Evolutionary conservation across 2,329 filamentous ascomycete species (phyloP).

Genomic region (Trichoderma endophyticum): DNA sequence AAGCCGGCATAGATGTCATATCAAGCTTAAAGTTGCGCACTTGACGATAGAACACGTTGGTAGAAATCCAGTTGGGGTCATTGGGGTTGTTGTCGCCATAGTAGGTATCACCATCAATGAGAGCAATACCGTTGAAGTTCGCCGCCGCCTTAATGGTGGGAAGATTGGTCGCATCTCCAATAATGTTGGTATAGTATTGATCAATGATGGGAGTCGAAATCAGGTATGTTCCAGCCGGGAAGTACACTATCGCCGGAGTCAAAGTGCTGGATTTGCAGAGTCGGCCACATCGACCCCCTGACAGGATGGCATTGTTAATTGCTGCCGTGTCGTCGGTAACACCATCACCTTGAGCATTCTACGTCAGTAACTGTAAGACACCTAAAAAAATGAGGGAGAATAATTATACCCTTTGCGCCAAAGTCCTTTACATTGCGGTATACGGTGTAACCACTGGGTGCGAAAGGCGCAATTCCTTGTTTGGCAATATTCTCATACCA

Average conservation of each 20-base stretch:
- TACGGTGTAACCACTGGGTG: neutral
- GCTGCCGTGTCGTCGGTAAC: conserved; percentile 52
- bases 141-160: conserved; percentile 53
- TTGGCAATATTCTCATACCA: conserved; percentile 6
- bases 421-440: conserved; percentile 40
- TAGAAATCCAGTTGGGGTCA: neutral
- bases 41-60: conserved; percentile 63
- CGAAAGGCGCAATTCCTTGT: conserved; percentile 5
- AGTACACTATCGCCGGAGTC: conserved; percentile 27
- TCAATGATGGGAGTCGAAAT: conserved; percentile 56
- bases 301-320: conserved; percentile 45
- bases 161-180: conserved; percentile 39
- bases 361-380: neutral
- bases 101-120: conserved; percentile 47
- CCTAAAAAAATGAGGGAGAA: neutral
- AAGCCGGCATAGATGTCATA: conserved; percentile 32
- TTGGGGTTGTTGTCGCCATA: conserved; percentile 24
- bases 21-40: conserved; percentile 66
- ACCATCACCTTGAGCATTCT: conserved; percentile 22
- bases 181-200: conserved; percentile 61
- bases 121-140: conserved; percentile 52
- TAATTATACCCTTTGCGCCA: conserved; percentile 29
- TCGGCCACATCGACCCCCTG: conserved; percentile 34
- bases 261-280: conserved; percentile 32
- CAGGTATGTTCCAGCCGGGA: conserved; percentile 51